These are phyloP conservation scores for Sporobolomyces phaffii DNA, from an alignment of 768 basidiomycete genomes.

Conservation along the genomic window DNA sequence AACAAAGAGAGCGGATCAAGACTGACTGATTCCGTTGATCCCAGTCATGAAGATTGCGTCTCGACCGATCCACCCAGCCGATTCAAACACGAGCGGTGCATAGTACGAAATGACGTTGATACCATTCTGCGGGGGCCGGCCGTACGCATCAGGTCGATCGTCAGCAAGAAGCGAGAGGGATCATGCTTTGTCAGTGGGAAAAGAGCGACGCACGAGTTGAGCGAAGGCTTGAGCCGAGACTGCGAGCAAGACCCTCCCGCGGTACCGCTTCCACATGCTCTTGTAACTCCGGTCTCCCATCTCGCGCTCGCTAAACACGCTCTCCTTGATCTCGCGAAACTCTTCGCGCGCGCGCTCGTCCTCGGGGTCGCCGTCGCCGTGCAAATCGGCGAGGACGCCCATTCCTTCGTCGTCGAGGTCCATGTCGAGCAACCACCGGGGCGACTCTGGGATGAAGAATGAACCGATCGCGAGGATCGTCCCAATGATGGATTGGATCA, in stretches of 20 bases:
- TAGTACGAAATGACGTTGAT: constrained; percentile 93
- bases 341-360: constrained; percentile 68
- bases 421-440: constrained; percentile 86
- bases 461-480: constrained; percentile 69
- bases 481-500: constrained; percentile 82
- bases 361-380: constrained; percentile 65
- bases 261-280: constrained; percentile 80
- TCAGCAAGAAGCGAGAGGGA: background rate
- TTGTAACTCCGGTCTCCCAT: constrained; percentile 68
- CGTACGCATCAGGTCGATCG: background rate
- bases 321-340: constrained; percentile 77
- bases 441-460: constrained; percentile 81
- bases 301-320: constrained; percentile 55
- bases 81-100: constrained; percentile 75
- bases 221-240: constrained; percentile 96
- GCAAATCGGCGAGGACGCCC: constrained; percentile 77
- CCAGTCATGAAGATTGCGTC: constrained; percentile 94
- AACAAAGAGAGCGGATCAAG: constrained; percentile 52
- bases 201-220: constrained; percentile 64
- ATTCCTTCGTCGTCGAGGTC: constrained; percentile 77
- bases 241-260: constrained; percentile 77
- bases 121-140: constrained; percentile 61
- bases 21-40: constrained; percentile 62
- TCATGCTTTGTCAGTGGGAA: too few relatives aligned
- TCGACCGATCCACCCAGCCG: constrained; percentile 90